Base-by-base conservation (phyloP, 2,329 filamentous ascomycete species). In the Madurella mycetomatis region DNA sequence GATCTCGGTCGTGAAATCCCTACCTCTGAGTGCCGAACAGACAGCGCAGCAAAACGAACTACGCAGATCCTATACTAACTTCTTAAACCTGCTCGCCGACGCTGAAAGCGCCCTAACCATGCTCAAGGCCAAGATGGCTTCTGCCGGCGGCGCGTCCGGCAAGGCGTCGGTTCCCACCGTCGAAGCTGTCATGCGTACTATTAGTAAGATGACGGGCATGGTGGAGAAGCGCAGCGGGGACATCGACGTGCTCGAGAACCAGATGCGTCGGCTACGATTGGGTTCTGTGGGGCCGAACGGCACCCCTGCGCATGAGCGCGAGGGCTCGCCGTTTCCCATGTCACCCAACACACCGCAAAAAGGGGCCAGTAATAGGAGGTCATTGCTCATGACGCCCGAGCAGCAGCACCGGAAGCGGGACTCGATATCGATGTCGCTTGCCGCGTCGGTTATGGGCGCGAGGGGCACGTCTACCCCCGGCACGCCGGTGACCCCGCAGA, bases 141-240 rank as follows among this genome's bases (percentile, higher is more conserved):
- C 81, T 1, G 77, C 78, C 8, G 79, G 78, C 16, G 75, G 74
- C 47, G 68, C 74, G 2, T 73, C 74, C 41, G 79, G 75, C 61
- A 79, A 72, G 53, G 65, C 70, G 11, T 76, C 79, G 48, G 81
- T 86, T 4, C 94, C 94, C 0, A 96, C 92, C 0, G 89, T 96
- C 9, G 94, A 66, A 9, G 64, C 62, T 0, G 89, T 99, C 17
- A 86, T 92, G 62, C 89, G 88, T 56, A 99, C 94, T 1, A 95
- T 99, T 61, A 78, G 79, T 54, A 96, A 94, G 67, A 92, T 99
- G 87, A 96, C 92, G 34, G 82, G 78, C 56, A 92, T 96, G 86
- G 88, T 88, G 0, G 90, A 97, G 76, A 90, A 90, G 73, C 88
- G 90, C 67, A 94, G 88, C 66, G 89, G 87, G 54, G 92, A 97